phyloP scores from a whole-genome alignment of 2,329 filamentous ascomycete genomes.

The Leptosphaerulina australis region DNA sequence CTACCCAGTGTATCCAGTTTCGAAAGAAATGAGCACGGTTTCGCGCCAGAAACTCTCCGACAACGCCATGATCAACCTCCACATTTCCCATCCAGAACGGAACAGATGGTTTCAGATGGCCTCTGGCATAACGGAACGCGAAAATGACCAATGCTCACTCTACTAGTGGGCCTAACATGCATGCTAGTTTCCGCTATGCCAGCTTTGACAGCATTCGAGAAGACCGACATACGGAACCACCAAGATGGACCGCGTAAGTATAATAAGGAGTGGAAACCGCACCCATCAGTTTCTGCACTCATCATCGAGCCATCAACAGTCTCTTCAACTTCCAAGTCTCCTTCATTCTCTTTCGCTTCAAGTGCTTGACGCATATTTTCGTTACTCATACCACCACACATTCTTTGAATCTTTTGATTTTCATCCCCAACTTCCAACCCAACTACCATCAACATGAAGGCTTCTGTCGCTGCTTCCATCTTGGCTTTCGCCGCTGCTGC shows the following conservation, averaged over 20 bases:
- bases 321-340: conserved; percentile 20
- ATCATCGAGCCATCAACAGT: conserved; percentile 26
- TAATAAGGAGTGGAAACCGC: conserved; percentile 18
- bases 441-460: conserved; percentile 32
- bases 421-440: conserved; percentile 7
- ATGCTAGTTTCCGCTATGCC: conserved; percentile 4
- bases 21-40: conserved; percentile 22
- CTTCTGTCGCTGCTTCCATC: conserved; percentile 29
- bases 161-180: background rate
- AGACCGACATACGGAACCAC: background rate
- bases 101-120: conserved; percentile 17
- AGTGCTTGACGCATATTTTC: conserved; percentile 34
- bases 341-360: conserved; percentile 17
- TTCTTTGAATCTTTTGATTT: conserved; percentile 21
- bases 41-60: conserved; percentile 10
- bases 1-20: conserved; percentile 22
- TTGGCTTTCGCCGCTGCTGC: conserved; percentile 29
- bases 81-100: conserved; percentile 8
- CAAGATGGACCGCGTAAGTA: conserved; percentile 12
- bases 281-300: conserved; percentile 20
- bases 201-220: conserved; percentile 14
- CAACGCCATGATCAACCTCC: conserved; percentile 16
- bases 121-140: conserved; percentile 7
- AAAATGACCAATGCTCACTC: conserved; percentile 4
- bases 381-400: conserved; percentile 20